Conservation (phyloP, 1,284 basidiomycete species). For the Cryptococcus depauperatus region DNA sequence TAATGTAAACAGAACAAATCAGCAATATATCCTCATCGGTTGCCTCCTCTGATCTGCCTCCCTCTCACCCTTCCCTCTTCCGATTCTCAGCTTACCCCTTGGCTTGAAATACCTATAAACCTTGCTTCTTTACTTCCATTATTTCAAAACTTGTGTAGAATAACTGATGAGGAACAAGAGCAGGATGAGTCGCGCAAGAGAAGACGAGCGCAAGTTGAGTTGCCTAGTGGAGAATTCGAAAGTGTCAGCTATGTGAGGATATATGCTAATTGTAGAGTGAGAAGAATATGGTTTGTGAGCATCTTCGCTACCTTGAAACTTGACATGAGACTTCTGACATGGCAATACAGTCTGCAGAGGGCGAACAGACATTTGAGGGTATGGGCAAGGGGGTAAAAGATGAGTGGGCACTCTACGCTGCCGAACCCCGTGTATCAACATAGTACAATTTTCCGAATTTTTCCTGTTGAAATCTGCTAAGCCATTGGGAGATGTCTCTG, state of each 20-base stretch:
- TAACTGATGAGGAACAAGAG: conserved; percentile 2
- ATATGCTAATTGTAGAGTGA: conserved; percentile 69
- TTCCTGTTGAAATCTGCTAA: too few species aligned
- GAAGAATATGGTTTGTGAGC: conserved; percentile 63
- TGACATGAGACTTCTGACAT: not conserved
- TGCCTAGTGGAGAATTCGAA: conserved; percentile 57
- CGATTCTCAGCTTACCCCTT: conserved; percentile 57
- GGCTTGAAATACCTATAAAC: conserved; percentile 60
- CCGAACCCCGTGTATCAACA: conserved; percentile 2
- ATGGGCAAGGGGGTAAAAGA: conserved; percentile 19
- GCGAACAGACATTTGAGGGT: conserved; percentile 28
- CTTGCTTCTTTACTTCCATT: conserved; percentile 56
- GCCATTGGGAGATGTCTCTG: too few species aligned
- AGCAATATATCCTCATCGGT: conserved; percentile 46
- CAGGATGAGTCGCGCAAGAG: conserved; percentile 9
- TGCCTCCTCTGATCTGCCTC: conserved; percentile 58
- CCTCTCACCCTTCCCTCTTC: conserved; percentile 60
- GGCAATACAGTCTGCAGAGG: conserved; percentile 35
- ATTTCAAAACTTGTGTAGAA: conserved; percentile 49
- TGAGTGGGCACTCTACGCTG: conserved; percentile 29
- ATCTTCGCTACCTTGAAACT: not conserved
- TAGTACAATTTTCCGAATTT: not conserved
- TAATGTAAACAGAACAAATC: conserved; percentile 53
- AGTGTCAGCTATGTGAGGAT: conserved; percentile 64
- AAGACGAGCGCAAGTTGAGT: conserved; percentile 8